phyloP scores from a whole-genome alignment of 208 protist species.

The Giardia muris region DNA sequence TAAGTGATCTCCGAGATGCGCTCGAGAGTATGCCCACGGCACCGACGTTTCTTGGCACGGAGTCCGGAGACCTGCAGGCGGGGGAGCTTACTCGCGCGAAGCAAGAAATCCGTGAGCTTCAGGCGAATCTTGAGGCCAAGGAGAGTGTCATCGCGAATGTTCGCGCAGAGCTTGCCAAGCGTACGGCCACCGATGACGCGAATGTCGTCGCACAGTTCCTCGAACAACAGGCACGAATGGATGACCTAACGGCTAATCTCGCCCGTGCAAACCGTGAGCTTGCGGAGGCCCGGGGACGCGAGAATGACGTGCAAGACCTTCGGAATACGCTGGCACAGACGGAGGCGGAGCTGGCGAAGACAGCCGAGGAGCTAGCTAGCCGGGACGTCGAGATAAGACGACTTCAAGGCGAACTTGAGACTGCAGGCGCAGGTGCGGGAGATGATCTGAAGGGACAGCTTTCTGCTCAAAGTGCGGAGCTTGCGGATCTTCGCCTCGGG shows the following conservation, averaged over 20 bases:
- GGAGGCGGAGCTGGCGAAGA: not conserved
- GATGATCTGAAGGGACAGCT: not conserved
- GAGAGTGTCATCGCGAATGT: not conserved
- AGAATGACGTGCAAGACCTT: not conserved
- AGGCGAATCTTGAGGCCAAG: not conserved
- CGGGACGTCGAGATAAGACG: not conserved
- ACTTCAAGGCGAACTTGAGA: not conserved
- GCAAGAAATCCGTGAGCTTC: not conserved
- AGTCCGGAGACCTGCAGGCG: too few relatives aligned
- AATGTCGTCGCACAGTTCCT: not conserved
- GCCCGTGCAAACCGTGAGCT: not conserved
- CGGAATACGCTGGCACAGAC: not conserved
- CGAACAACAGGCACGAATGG: not conserved
- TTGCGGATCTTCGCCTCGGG: not conserved
- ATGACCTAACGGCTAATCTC: not conserved
- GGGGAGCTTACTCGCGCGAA: not conserved
- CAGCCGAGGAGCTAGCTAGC: not conserved
- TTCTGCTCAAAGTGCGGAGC: not conserved
- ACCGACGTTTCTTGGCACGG: too few relatives aligned
- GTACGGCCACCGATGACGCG: not conserved
- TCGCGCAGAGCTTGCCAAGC: not conserved
- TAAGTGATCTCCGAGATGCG: too few relatives aligned
- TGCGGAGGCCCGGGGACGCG: not conserved
- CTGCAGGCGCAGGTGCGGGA: not conserved
- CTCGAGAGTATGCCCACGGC: too few relatives aligned